These are phyloP conservation scores for Peziza echinospora DNA, from an alignment of 495 filamentous ascomycete genomes.

Conservation along the genomic window DNA sequence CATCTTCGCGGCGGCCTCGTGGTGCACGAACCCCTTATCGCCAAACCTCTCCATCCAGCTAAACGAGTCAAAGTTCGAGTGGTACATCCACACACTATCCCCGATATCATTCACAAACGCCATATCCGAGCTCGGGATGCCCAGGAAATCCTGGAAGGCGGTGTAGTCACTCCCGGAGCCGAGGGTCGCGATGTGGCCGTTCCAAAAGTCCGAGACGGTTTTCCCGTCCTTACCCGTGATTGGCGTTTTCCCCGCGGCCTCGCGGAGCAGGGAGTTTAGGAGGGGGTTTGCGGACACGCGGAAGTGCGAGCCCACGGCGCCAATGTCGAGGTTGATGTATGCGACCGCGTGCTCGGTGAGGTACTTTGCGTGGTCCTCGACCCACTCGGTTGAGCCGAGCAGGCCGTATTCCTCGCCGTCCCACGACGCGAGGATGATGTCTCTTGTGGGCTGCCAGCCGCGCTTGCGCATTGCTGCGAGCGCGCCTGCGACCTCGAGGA, in stretches of 20 bases:
- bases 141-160: conserved; percentile 50
- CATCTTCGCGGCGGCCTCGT: conserved; percentile 37
- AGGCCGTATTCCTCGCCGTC: conserved; percentile 51
- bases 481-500: conserved; percentile 23
- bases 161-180: conserved; percentile 55
- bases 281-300: conserved; percentile 40
- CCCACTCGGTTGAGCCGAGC: conserved; percentile 34
- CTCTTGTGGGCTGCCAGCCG: conserved; percentile 29
- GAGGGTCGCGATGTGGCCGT: conserved; percentile 40
- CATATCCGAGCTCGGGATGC: conserved; percentile 37
- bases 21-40: conserved; percentile 39
- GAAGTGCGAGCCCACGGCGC: conserved; percentile 30
- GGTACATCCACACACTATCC: conserved; percentile 48
- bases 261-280: conserved; percentile 51
- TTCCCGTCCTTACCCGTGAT: conserved; percentile 29
- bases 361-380: conserved; percentile 67
- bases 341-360: conserved; percentile 47
- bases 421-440: conserved; percentile 53
- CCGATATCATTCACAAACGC: conserved; percentile 28
- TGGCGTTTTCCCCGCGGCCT: conserved; percentile 40
- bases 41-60: conserved; percentile 53
- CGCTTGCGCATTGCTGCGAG: conserved; percentile 23
- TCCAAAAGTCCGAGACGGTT: conserved; percentile 42
- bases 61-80: conserved; percentile 58
- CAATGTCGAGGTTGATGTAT: conserved; percentile 53